A percentile compares a stretch with the other conserved stretches of the same genome.
Evolutionary conservation across 306 rosid genomes (phyloP).

Genomic region (Begonia loranthoides): DNA sequence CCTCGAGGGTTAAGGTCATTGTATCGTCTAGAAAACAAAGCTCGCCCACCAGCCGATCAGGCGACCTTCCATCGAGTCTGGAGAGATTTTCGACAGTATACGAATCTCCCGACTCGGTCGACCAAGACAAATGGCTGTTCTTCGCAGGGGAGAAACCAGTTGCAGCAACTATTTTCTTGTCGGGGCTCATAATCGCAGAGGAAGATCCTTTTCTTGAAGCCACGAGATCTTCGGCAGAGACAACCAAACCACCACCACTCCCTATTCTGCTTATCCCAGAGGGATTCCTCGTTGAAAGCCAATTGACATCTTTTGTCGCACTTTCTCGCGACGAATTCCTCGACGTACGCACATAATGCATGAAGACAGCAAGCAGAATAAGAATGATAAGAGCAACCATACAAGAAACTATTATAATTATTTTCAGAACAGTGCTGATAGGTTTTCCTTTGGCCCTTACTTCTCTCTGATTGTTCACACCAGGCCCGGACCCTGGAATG

Average conservation of each 20-base stretch:
- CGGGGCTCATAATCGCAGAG: constrained; percentile 50
- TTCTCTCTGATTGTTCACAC: constrained; percentile 22
- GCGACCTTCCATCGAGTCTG: constrained; percentile 73
- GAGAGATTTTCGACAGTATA: constrained; percentile 52
- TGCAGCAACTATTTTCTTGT: constrained; percentile 48
- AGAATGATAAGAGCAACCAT: constrained; percentile 64
- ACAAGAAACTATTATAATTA: constrained; percentile 75
- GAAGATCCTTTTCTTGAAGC: constrained; percentile 63
- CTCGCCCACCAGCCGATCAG: constrained; percentile 83
- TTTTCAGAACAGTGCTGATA: constrained; percentile 55
- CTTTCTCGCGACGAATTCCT: constrained; percentile 37
- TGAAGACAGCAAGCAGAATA: constrained; percentile 66
- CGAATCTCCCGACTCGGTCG: constrained; percentile 85
- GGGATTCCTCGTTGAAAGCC: constrained; percentile 32
- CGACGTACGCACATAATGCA: constrained; percentile 66
- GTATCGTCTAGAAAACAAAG: constrained; percentile 86
- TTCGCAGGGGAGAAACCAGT: constrained; percentile 82
- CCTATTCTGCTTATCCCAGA: constrained; percentile 32
- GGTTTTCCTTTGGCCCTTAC: constrained; percentile 37
- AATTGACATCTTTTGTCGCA: constrained; percentile 27
- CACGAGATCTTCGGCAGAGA: constrained; percentile 78
- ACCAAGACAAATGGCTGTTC: constrained; percentile 73
- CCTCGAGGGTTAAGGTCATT: constrained; percentile 70
- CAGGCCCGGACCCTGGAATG: constrained; percentile 45
- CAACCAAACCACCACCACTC: constrained; percentile 57